Evolutionary conservation across 345 rosid genomes (phyloP).

Genomic region (Rhizophora apiculata): DNA sequence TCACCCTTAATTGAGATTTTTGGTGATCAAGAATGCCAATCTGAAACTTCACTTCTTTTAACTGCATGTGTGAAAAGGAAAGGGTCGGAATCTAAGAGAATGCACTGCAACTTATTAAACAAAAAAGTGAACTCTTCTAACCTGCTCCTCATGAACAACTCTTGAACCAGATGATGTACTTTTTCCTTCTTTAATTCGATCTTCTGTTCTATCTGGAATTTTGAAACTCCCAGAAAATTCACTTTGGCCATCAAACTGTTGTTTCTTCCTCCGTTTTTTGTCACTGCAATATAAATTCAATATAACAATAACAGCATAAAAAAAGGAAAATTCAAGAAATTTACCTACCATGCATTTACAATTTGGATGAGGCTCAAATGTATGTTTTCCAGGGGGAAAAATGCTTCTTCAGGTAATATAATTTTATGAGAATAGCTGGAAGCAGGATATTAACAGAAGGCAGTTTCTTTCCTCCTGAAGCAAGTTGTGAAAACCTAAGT

Average conservation of each 20-base stretch:
- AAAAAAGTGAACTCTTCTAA: slow-evolving; percentile 22
- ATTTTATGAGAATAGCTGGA: too few relatives aligned
- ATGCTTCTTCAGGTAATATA: too few relatives aligned
- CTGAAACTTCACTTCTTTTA: slow-evolving; percentile 54
- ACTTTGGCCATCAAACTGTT: slow-evolving; percentile 47
- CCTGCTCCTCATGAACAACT: slow-evolving; percentile 59
- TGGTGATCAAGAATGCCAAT: slow-evolving; percentile 45
- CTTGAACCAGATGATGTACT: slow-evolving; percentile 40
- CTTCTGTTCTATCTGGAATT: slow-evolving; percentile 47
- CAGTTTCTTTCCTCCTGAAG: too few relatives aligned
- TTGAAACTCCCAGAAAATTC: slow-evolving; percentile 56
- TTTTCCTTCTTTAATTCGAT: slow-evolving; percentile 45
- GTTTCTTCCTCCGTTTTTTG: slow-evolving; percentile 51
- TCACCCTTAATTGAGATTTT: slow-evolving; percentile 59
- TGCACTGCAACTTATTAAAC: not conserved
- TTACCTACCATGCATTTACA: not conserved
- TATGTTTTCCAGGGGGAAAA: too few relatives aligned
- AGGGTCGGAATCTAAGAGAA: not conserved
- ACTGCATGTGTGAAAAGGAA: slow-evolving; percentile 43
- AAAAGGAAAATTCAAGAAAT: not conserved
- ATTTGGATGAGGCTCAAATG: not conserved
- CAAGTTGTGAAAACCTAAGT: too few relatives aligned
- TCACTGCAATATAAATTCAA: slow-evolving; percentile 31
- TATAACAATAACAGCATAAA: not conserved
- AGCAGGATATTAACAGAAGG: too few relatives aligned